Base-by-base conservation (phyloP, 2,329 filamentous ascomycete genomes). In the Alternaria arborescens region DNA sequence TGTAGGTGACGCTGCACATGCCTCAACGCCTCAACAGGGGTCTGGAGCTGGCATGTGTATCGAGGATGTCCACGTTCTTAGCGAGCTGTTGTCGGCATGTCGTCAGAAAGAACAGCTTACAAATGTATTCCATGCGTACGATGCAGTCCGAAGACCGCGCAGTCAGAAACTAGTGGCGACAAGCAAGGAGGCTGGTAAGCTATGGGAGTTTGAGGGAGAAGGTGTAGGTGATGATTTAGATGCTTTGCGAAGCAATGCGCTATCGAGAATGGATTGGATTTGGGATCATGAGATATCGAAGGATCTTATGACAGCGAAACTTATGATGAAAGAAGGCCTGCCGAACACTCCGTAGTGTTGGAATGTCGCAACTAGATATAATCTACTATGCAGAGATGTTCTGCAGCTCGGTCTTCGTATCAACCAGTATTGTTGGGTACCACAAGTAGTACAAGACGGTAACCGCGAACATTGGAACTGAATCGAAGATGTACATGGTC, bases 21-120 rank as follows among this genome's bases (percentile, higher is more conserved):
- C 58, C 8, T 52, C 53, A 7, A 60, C 58, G 22, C 52, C 58
- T 10, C 44, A 48, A 2, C 28, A 48, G 16, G 44, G 44, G 5
- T n/a, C 36, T n/a, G 36, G 36, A 3, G 36, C 36, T n/a, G 36
- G 36, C 0, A 82, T 84, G 67, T 84, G 84, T 7, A 78, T 87
- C 51, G 86, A 88, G 69, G 86, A 87, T 56, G 82, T 79, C 1
- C 78, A 85, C 26, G 71, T 82, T 0, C 77, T 86, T 38, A 75
- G 78, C 8, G 70, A 73, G 8, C 55, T 84, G 4, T 61, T 85
- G 16, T 71, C 66, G 1, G 60, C 63, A 38, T 69, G 64, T 7
- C 46, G 52, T 2, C 52, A 50, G 0, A 64, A 47, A 3, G 7
- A 53, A 11, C 62, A 65, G 7, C 20, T 82, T 1, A 62, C 67